Evolutionary conservation across 495 filamentous ascomycete genomes (phyloP).

Genomic region (Staphylotrichum longicolle): DNA sequence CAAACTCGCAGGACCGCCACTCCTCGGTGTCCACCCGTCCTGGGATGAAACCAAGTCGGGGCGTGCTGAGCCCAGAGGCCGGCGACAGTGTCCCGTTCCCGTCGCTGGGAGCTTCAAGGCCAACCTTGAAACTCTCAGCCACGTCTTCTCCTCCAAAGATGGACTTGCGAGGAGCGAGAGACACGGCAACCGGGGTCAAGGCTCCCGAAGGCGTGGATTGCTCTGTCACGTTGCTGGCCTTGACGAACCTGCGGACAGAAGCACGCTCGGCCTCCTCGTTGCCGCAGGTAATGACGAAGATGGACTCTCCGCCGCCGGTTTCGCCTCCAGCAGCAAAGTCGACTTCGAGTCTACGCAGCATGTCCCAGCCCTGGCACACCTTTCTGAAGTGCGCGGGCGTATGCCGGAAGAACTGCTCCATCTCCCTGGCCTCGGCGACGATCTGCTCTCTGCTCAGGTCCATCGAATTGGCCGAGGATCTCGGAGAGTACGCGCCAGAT

Average conservation of each 20-base stretch:
- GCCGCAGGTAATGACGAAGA: constrained; percentile 73
- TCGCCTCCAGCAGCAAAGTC: constrained; percentile 85
- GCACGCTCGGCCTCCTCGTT: constrained; percentile 51
- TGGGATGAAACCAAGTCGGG: constrained; percentile 7
- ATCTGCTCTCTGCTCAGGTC: constrained; percentile 67
- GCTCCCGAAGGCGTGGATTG: constrained; percentile 13
- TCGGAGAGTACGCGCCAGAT: constrained; percentile 49
- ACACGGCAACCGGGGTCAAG: constrained; percentile 16
- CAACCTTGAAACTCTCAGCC: background rate
- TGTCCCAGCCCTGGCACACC: constrained; percentile 84
- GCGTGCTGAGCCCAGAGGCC: constrained; percentile 8
- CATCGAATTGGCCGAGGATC: constrained; percentile 56
- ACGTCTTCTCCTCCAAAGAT: constrained; percentile 25
- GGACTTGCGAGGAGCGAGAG: constrained; percentile 9
- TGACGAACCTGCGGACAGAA: constrained; percentile 35
- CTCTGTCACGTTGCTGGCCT: constrained; percentile 8
- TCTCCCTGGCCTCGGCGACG: constrained; percentile 71
- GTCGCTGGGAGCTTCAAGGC: background rate
- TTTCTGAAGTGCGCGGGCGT: constrained; percentile 77
- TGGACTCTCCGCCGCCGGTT: constrained; percentile 65
- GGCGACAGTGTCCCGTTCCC: background rate
- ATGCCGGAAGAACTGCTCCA: constrained; percentile 70
- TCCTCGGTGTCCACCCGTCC: constrained; percentile 30
- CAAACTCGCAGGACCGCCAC: constrained; percentile 38
- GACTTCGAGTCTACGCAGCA: constrained; percentile 79